These are phyloP conservation scores for Kalmanozyma brasiliensis DNA, from an alignment of 1,284 basidiomycete genomes.

Conservation along the genomic window DNA sequence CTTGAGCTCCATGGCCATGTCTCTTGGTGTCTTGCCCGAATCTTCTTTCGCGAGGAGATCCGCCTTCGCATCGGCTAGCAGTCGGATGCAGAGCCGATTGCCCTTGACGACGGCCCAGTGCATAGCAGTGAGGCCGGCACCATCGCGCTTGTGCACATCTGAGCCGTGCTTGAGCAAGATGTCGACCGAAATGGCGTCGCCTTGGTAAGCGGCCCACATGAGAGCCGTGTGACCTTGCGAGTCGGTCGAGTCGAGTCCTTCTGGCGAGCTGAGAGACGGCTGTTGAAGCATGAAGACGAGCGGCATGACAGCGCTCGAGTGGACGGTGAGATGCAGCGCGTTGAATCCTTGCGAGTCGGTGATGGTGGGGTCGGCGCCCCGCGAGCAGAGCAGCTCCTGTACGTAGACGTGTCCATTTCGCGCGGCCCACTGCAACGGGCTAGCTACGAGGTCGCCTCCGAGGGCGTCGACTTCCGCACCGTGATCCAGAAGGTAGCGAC, in stretches of 20 bases:
- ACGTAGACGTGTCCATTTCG: constrained; percentile 93
- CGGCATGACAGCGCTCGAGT: constrained; percentile 93
- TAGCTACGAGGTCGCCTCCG: constrained; percentile 94
- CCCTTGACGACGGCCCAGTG: constrained; percentile 99
- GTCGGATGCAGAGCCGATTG: constrained; percentile 83
- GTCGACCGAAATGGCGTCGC: constrained; percentile 93
- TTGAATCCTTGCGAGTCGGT: constrained; percentile 96
- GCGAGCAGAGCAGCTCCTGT: constrained; percentile 85
- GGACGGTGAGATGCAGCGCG: constrained; percentile 90
- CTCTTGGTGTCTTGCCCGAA: constrained; percentile 86
- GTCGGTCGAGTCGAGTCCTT: constrained; percentile 71
- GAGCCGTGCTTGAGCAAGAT: constrained; percentile 89
- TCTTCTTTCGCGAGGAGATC: constrained; percentile 84
- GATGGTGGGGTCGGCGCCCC: constrained; percentile 91
- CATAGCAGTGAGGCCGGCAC: constrained; percentile 84
- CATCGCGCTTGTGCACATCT: constrained; percentile 79
- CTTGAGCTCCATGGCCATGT: constrained; percentile 89
- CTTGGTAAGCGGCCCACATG: constrained; percentile 99
- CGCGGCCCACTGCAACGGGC: constrained; percentile 97
- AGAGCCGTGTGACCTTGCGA: constrained; percentile 91
- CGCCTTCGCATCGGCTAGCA: constrained; percentile 84
- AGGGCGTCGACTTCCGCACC: constrained; percentile 95
- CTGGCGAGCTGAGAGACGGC: constrained; percentile 72
- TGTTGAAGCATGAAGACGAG: constrained; percentile 84
- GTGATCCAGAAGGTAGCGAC: constrained; percentile 76